Percentiles rank a stretch among this genome's conserved stretches.
phyloP scores from a whole-genome alignment of 2,329 filamentous ascomycete genomes.

The Fusarium sp. region DNA sequence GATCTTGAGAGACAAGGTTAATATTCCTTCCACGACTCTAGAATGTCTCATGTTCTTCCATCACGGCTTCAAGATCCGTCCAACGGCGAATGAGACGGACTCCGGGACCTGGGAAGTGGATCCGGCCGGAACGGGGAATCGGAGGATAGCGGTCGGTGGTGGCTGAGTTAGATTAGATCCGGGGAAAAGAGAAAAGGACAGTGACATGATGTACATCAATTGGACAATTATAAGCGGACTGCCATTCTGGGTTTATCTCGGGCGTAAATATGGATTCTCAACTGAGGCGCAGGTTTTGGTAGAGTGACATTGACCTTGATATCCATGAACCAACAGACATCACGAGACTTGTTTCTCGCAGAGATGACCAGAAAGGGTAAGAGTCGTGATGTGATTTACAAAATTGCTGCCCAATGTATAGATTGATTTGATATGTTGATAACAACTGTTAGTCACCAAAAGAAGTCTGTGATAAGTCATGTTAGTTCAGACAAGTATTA shows the following conservation, averaged over 20 bases:
- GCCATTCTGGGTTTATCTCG: conserved; percentile 35
- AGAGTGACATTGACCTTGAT: neutral
- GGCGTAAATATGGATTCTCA: conserved; percentile 17
- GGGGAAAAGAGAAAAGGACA: conserved; percentile 4
- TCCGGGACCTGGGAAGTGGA: conserved; percentile 12
- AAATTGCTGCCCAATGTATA: conserved; percentile 12
- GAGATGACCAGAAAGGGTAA: conserved; percentile 7
- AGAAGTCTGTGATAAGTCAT: neutral
- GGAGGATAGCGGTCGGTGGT: conserved; percentile 30
- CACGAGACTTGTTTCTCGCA: conserved; percentile 28
- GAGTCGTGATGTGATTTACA: neutral
- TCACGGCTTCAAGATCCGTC: conserved; percentile 9
- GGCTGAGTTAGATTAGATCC: conserved; percentile 35
- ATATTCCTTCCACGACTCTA: conserved; percentile 14
- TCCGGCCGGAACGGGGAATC: conserved; percentile 29
- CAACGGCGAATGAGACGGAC: conserved; percentile 33
- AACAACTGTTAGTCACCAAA: neutral
- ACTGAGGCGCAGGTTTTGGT: conserved; percentile 28
- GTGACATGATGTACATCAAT: conserved; percentile 2
- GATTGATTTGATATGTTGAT: neutral
- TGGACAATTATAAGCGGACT: conserved; percentile 9
- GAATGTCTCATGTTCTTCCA: conserved; percentile 8
- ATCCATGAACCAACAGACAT: conserved; percentile 4
- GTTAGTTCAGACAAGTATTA: neutral
- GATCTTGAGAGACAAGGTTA: neutral